Base-by-base conservation (phyloP, 2,329 filamentous ascomycete genomes). In the Lachnellula occidentalis region DNA sequence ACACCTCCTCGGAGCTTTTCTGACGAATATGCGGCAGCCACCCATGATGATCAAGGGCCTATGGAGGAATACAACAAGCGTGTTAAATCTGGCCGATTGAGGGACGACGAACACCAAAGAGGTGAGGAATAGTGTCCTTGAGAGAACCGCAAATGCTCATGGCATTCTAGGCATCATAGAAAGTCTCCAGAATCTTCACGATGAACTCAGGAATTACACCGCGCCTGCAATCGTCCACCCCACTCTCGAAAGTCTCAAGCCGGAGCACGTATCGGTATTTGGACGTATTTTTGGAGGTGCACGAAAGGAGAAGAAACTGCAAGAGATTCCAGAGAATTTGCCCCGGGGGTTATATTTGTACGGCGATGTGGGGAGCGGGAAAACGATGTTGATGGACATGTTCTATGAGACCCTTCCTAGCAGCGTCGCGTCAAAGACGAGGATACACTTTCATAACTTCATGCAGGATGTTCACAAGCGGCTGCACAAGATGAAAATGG, bases 381-480 rank as follows among this genome's bases (percentile, higher is more conserved):
- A 99, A 78, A 99, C 94, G 2, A 99, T 99, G 94, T 78, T 99
- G 68, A 99, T 99, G 94, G 92, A 99, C 69, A 77, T 99, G 48
- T 96, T 97, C 72, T 96, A 92, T 74, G 92, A 97, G 61, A 96
- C 92, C 0, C 76, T 97, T 21, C 94, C 94, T 0, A 70, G 76
- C 15, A 86, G 87, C 56, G 91, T 97, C 61, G 80, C 78, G 54
- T 83, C 84, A 34, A 96, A 96, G 75, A 95, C 87, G 46, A 81
- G 94, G 47, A 96, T 99, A 67, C 94, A 99, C 75, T 99, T 99
- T 73, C 91, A 97, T 76, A 96, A 96, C 71, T 99, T 99, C 76
- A 99, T 99, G 94, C 94, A 97, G 72, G 89, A 95, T 71, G 87
- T 97, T 48, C 94, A 99, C 74, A 90, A 87, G 71, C 81, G 92